Conservation (phyloP, 2,329 filamentous ascomycete species). For the Thielaviopsis musarum region DNA sequence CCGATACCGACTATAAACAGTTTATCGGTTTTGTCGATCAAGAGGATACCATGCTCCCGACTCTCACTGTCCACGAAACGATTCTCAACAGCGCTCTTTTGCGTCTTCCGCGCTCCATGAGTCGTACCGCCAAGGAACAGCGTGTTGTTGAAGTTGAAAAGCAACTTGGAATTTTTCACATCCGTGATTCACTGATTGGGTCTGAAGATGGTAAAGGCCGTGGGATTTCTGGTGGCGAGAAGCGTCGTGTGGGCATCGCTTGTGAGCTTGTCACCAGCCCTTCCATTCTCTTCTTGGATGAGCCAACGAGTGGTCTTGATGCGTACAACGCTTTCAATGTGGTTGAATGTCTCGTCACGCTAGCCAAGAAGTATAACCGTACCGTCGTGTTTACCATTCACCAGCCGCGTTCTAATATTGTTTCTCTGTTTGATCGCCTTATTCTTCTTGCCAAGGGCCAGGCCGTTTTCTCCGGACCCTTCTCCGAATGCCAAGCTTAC, state of each 20-base stretch:
- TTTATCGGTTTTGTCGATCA: constrained; percentile 96
- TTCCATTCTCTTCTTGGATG: constrained; percentile 91
- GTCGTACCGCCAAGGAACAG: constrained; percentile 70
- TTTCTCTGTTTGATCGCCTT: constrained; percentile 89
- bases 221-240: constrained; percentile 93
- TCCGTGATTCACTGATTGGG: constrained; percentile 86
- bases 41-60: constrained; percentile 92
- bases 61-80: constrained; percentile 92
- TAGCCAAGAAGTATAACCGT: constrained; percentile 91
- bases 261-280: constrained; percentile 96
- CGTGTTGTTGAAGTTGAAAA: constrained; percentile 84
- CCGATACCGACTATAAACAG: constrained; percentile 69
- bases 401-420: constrained; percentile 94
- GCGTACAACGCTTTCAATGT: constrained; percentile 98
- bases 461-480: constrained; percentile 86
- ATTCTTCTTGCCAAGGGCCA: constrained; percentile 76
- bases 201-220: constrained; percentile 89
- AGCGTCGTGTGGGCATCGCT: constrained; percentile 87
- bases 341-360: constrained; percentile 81
- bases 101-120: constrained; percentile 86
- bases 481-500: constrained; percentile 74
- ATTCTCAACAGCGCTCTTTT: constrained; percentile 88
- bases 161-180: constrained; percentile 86
- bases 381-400: constrained; percentile 98
- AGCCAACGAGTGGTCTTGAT: constrained; percentile 90